phyloP scores from a whole-genome alignment of 1,284 basidiomycete genomes.

The Peniophora sp. region DNA sequence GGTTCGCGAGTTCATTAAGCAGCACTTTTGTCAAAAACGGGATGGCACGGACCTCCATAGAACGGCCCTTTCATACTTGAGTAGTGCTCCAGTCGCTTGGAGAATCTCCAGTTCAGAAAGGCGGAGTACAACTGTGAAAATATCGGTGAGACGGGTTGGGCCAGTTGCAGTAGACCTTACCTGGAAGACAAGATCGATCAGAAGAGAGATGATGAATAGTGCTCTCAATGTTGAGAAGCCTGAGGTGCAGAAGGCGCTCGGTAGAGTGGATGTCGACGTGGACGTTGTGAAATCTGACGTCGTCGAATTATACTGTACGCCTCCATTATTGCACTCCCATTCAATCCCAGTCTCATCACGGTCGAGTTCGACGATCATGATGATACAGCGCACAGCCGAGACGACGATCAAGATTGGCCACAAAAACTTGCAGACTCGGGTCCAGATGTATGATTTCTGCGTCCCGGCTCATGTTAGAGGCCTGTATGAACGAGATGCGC shows the following conservation, averaged over 20 bases:
- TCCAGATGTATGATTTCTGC: slow-evolving; percentile 69
- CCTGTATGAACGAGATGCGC: slow-evolving; percentile 2
- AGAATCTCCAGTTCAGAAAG: slow-evolving; percentile 66
- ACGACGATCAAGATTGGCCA: slow-evolving; percentile 71
- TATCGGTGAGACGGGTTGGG: not conserved
- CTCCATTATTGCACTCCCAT: slow-evolving; percentile 74
- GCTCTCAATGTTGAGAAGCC: slow-evolving; percentile 60
- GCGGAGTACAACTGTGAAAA: slow-evolving; percentile 56
- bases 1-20: not conserved
- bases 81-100: slow-evolving; percentile 62
- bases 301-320: slow-evolving; percentile 44
- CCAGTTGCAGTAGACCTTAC: slow-evolving; percentile 30
- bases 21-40: not conserved
- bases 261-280: slow-evolving; percentile 30
- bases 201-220: slow-evolving; percentile 59
- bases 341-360: slow-evolving; percentile 65
- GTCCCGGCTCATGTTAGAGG: slow-evolving; percentile 2
- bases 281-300: slow-evolving; percentile 33
- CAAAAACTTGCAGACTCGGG: slow-evolving; percentile 57
- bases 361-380: slow-evolving; percentile 70
- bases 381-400: slow-evolving; percentile 55
- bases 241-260: slow-evolving; percentile 51
- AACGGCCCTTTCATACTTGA: slow-evolving; percentile 54
- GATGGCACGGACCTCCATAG: slow-evolving; percentile 40
- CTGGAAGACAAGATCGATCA: slow-evolving; percentile 65